Percentiles rank a stretch among this genome's conserved stretches.
These are phyloP conservation scores for Venturia asperata DNA, from an alignment of 2,329 filamentous ascomycete species.

Conservation along the genomic window DNA sequence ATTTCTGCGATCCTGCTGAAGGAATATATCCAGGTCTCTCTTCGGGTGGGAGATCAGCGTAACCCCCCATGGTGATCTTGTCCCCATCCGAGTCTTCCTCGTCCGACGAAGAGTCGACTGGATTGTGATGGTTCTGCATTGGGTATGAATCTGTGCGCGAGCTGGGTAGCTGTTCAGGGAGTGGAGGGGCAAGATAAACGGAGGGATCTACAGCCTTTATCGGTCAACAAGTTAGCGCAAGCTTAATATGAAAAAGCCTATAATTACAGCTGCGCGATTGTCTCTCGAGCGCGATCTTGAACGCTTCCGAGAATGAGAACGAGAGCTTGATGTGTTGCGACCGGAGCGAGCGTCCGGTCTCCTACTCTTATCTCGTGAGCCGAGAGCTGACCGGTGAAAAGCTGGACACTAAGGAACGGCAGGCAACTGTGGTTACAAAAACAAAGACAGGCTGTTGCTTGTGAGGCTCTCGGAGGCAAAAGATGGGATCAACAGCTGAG, in stretches of 20 bases:
- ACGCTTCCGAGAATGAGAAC: not conserved
- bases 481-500: not conserved
- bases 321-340: conserved; percentile 12
- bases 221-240: conserved; percentile 8
- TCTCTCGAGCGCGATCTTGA: conserved; percentile 16
- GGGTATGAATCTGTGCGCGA: not conserved
- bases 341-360: not conserved
- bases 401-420: not conserved
- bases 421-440: conserved; percentile 6
- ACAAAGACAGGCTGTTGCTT: not conserved
- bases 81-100: conserved; percentile 3
- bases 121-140: not conserved
- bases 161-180: not conserved
- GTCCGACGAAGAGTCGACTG: not conserved
- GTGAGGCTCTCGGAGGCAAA: not conserved
- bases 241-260: not conserved
- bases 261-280: not conserved
- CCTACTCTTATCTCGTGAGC: not conserved
- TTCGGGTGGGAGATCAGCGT: conserved; percentile 22
- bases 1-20: conserved; percentile 9
- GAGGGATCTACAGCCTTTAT: not conserved
- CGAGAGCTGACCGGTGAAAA: not conserved
- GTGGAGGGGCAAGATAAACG: not conserved
- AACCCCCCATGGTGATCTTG: conserved; percentile 19
- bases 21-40: conserved; percentile 22